These are phyloP conservation scores for Rhizopus delemar DNA, from an alignment of 371 early-diverging fungal species.

Conservation along the genomic window DNA sequence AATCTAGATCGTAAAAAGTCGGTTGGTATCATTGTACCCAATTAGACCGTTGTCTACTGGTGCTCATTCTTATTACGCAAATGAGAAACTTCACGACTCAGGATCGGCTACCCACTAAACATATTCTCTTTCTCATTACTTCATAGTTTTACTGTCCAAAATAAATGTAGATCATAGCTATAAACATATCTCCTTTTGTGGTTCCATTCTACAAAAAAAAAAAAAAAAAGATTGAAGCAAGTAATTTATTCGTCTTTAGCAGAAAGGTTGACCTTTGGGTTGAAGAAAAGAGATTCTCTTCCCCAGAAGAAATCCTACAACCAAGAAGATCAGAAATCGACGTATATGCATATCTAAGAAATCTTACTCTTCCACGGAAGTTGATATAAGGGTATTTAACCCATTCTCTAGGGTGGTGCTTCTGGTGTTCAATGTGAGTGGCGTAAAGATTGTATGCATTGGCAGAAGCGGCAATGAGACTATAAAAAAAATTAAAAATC, in stretches of 20 bases:
- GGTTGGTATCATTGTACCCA: too few species aligned
- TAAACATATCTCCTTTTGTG: too few species aligned
- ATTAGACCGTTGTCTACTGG: too few species aligned
- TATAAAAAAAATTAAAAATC: slow-evolving; percentile 4
- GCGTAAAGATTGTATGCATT: slow-evolving; percentile 49
- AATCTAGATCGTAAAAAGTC: too few species aligned
- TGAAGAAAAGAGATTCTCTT: slow-evolving; percentile 52
- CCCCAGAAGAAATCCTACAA: slow-evolving; percentile 52
- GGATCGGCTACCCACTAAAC: too few species aligned
- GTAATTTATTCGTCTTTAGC: slow-evolving; percentile 24
- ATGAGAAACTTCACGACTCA: too few species aligned
- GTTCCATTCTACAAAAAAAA: too few species aligned
- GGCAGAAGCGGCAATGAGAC: slow-evolving; percentile 44
- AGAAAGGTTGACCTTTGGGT: slow-evolving; percentile 52
- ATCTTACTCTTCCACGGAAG: slow-evolving; percentile 29
- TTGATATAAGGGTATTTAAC: slow-evolving; percentile 52
- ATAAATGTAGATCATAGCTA: too few species aligned
- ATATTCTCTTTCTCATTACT: too few species aligned
- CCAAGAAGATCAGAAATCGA: not conserved
- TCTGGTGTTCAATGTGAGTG: slow-evolving; percentile 41
- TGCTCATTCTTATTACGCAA: too few species aligned
- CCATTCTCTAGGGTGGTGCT: slow-evolving; percentile 45
- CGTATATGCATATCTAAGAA: not conserved
- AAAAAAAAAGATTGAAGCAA: too few species aligned
- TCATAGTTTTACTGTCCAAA: too few species aligned